Conservation (phyloP, 1,139 yeast genomes). For the Debaryomyces udenii region DNA sequence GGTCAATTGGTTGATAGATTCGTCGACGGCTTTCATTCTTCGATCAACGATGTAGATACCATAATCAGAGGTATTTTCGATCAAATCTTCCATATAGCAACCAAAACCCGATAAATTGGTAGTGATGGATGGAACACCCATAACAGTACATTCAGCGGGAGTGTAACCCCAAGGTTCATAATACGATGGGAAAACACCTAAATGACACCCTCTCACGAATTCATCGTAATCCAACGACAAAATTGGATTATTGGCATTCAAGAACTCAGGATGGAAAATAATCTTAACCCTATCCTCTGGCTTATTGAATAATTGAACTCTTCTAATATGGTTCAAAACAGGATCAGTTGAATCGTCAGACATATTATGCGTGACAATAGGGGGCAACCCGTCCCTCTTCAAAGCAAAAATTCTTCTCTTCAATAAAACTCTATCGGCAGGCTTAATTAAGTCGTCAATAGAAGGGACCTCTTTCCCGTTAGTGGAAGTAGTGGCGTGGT, state of each 20-base stretch:
- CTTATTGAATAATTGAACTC: conserved; percentile 86
- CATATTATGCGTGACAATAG: conserved; percentile 98
- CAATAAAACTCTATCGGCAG: conserved; percentile 85
- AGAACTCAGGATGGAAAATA: conserved; percentile 96
- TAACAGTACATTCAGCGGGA: conserved; percentile 98
- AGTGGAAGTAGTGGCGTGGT: conserved; percentile 58
- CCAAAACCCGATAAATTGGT: conserved; percentile 97
- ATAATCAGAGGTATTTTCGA: conserved; percentile 91
- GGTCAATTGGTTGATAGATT: conserved; percentile 87
- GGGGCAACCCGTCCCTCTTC: conserved; percentile 86
- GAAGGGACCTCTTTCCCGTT: conserved; percentile 54
- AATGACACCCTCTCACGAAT: conserved; percentile 95
- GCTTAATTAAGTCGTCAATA: conserved; percentile 80
- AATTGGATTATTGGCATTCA: conserved; percentile 93
- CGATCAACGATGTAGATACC: conserved; percentile 97
- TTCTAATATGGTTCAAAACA: conserved; percentile 85
- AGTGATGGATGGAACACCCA: conserved; percentile 99
- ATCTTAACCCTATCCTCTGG: conserved; percentile 92
- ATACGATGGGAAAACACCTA: conserved; percentile 98
- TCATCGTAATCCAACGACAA: conserved; percentile 94
- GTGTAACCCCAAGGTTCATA: conserved; percentile 99
- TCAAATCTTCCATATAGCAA: conserved; percentile 97
- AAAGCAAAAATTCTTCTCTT: conserved; percentile 93
- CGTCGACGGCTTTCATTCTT: conserved; percentile 91
- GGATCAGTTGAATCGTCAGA: conserved; percentile 90